Base-by-base conservation (phyloP, 2,329 filamentous ascomycete species). In the Dactylellina leptospora region DNA sequence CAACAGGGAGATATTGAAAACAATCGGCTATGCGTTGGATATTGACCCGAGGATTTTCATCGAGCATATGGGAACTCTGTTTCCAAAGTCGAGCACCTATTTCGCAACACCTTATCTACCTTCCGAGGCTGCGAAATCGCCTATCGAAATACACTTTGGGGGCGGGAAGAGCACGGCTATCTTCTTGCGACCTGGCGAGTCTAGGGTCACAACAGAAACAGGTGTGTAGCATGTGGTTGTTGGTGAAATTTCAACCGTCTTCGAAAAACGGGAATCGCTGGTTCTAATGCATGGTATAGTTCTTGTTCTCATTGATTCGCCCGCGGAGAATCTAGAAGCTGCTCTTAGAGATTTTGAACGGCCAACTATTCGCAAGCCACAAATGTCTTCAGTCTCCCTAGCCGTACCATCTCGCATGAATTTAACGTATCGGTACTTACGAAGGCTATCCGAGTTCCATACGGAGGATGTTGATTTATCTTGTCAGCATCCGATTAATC, bases 101-200 rank as follows among this genome's bases (percentile, higher is more conserved):
- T 72, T 72, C 44, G 68, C 68, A 9, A 72, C 68, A 1, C 68
- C 68, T 10, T 72, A 72, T 42, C 28, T 72, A 3, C 68, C 68
- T 22, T 72, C 68, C 2, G 68, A 72, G 18, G 68, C 68, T 22
- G 40, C 38, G 4, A 72, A 42, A 8, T 72, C 68, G 16, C 68
- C 68, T n/a, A 60, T 72, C 45, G 68, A 72, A 33, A 64, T 72
- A 18, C 68, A 64, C 30, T 72, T 72, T 48, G 68, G 68, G 11
- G 68, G 68, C 23, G 68, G 68, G 3, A 72, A 72, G 44, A 72
- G 66, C 10, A 71, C 66, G 9, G 56, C 58, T 6, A 38, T 60
- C 6, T 25, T 71, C 9, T 30, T 71, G 3, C 42, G 47, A 23
- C 66, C 50, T 28, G 66, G 51, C 8, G 36, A 53, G 3, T 30